Percentiles rank a stretch among this genome's conserved stretches.
phyloP scores from a whole-genome alignment of 179 eudicot genomes.

The Silene noctiflora region DNA sequence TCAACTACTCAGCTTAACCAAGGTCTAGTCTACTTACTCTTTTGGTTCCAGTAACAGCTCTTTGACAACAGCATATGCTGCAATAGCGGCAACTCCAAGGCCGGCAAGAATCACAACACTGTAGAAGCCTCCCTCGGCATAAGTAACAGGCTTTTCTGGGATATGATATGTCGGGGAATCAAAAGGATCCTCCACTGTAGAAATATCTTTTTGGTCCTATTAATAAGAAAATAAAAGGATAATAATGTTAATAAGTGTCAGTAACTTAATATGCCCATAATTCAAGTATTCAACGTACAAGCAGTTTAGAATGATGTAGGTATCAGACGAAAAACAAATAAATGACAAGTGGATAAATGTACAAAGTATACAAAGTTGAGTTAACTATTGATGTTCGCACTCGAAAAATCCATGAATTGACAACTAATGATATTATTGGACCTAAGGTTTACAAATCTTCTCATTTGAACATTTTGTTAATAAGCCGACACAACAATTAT shows the following conservation, averaged over 20 bases:
- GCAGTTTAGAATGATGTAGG: constrained; percentile 11
- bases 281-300: constrained; percentile 1
- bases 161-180: constrained; percentile 94
- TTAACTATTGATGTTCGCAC: background rate
- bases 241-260: background rate
- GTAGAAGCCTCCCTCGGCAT: constrained; percentile 79
- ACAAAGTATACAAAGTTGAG: background rate
- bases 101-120: constrained; percentile 65
- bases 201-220: constrained; percentile 49
- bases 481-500: background rate
- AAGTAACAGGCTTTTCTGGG: constrained; percentile 88
- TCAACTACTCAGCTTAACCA: constrained; percentile 9
- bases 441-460: background rate
- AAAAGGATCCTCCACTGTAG: constrained; percentile 79
- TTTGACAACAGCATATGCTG: constrained; percentile 73
- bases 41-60: constrained; percentile 81
- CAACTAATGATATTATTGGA: background rate
- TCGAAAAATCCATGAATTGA: background rate
- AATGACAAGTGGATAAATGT: background rate
- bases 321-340: background rate
- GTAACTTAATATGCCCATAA: too few species aligned
- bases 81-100: constrained; percentile 68
- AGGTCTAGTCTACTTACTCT: constrained; percentile 41
- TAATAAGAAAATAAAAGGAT: constrained; percentile 11
- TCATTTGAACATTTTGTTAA: background rate